Evolutionary conservation across 352 stramenopile species (phyloP).

Genomic region (Phytophthora ohioensis): DNA sequence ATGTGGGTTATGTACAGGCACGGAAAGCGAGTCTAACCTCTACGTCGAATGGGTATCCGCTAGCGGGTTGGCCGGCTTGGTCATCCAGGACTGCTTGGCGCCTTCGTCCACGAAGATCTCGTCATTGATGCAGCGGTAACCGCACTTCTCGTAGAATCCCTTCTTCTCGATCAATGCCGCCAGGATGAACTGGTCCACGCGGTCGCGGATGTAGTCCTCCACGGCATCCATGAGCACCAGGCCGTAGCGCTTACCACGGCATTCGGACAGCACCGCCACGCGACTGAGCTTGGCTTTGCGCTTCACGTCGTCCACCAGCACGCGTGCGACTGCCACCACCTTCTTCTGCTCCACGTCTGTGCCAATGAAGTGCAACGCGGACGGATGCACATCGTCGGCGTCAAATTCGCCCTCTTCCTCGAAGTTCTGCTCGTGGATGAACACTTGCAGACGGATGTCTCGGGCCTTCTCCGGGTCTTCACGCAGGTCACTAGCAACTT

Average conservation of each 20-base stretch:
- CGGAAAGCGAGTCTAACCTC: conserved; percentile 1
- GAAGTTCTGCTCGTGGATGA: conserved; percentile 60
- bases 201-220: conserved; percentile 42
- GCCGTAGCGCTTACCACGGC: conserved; percentile 60
- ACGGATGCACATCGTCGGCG: conserved; percentile 46
- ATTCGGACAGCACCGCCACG: conserved; percentile 61
- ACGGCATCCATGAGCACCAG: conserved; percentile 49
- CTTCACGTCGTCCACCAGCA: conserved; percentile 39
- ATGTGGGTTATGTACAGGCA: too few relatives aligned
- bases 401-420: conserved; percentile 47
- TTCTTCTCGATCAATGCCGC: conserved; percentile 47
- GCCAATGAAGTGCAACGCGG: conserved; percentile 59
- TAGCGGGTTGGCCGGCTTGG: conserved; percentile 21
- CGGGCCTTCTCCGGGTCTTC: conserved; percentile 50
- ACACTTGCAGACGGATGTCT: conserved; percentile 53
- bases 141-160: conserved; percentile 44
- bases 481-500: conserved; percentile 49
- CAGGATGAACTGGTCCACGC: conserved; percentile 45
- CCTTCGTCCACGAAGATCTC: conserved; percentile 42
- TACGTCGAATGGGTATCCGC: background rate
- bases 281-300: conserved; percentile 62
- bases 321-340: conserved; percentile 58
- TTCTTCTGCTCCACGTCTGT: conserved; percentile 57
- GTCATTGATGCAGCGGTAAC: conserved; percentile 35
- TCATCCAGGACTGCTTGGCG: conserved; percentile 42